Evolutionary conservation across 2,329 filamentous ascomycete genomes (phyloP), one percentile per base, ranked within the genome.

Genomic region (Penicillium palitans): DNA sequence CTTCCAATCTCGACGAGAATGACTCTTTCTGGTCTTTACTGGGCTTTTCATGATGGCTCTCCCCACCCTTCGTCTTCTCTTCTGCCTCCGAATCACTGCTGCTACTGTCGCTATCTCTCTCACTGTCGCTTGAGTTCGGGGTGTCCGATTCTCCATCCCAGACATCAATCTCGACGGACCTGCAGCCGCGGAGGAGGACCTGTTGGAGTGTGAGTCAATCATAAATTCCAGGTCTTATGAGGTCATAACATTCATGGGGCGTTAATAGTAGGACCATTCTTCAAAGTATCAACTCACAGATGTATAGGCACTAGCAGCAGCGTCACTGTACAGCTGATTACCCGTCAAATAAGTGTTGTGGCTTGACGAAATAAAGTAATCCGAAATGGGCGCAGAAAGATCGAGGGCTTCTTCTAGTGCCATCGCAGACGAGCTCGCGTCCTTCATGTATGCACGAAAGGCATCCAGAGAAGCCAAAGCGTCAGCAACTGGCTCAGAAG

Each of bases 81-180:
- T 66, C 60, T 12, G 59, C 69, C 48, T 64, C 70, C 27, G 68
- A 70, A 17, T 66, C 65, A 51, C 65, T 66, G 55, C 64, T 68
- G 41, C 68, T 72, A n/a, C 44, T 57, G 35, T 72, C 68, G 52
- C 70, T 75, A 57, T 69, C 74, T 19, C 79, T 73, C 61, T 70
- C 66, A 62, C 70, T 58, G 24, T 67, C 66, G 10, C 57, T 61
- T 13, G 61, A 62, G 47, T 70, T 70, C 15, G 73, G 69, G 2
- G 76, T 75, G 21, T 73, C 78, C 9, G 77, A 76, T 44, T 83
- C 80, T 13, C 91, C 90, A 73, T 97, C 90, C 90, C 93, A 96
- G 3, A 97, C 91, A 70, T 97, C 93, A 55, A 97, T 95, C 73
- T 97, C 93, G 47, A 97, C 91, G 70, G 92, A 97, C 61, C 93